These are phyloP conservation scores for Cyclotella sp. DNA, from an alignment of 108 stramenopile genomes.

Conservation along the genomic window DNA sequence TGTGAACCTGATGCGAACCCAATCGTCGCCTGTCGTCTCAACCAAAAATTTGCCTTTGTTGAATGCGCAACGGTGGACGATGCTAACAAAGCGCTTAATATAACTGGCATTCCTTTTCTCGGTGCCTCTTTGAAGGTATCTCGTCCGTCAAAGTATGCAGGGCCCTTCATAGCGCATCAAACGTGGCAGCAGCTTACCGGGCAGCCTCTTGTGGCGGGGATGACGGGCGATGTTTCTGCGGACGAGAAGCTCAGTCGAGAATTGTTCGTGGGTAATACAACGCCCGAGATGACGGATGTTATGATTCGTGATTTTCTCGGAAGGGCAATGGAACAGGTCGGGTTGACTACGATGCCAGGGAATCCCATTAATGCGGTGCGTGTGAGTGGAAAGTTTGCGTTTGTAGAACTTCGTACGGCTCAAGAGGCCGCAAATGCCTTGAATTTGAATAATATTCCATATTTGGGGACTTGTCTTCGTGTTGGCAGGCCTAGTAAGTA, in stretches of 20 bases:
- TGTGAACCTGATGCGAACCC: conserved; percentile 73
- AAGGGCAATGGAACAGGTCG: conserved; percentile 88
- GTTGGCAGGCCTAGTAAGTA: conserved; percentile 93
- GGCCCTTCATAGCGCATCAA: conserved; percentile 63
- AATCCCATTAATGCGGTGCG: conserved; percentile 89
- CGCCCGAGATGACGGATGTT: conserved; percentile 91
- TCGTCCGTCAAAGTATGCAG: conserved; percentile 92
- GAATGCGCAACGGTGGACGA: conserved; percentile 77
- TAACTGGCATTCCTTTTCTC: conserved; percentile 93
- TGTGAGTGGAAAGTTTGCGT: conserved; percentile 92
- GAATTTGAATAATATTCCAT: conserved; percentile 95
- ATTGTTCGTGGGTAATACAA: conserved; percentile 94
- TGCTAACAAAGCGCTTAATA: conserved; percentile 80
- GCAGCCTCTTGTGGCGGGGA: conserved; percentile 66
- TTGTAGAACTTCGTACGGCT: conserved; percentile 85
- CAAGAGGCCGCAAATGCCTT: conserved; percentile 91
- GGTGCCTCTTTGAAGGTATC: conserved; percentile 86
- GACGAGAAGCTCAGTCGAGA: conserved; percentile 88
- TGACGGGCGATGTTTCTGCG: conserved; percentile 58
- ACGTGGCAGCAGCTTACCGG: conserved; percentile 95
- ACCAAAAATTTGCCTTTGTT: conserved; percentile 91
- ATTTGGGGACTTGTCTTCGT: conserved; percentile 84
- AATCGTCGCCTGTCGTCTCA: conserved; percentile 83
- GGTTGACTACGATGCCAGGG: conserved; percentile 77
- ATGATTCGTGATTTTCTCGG: conserved; percentile 88